Conservation (phyloP, 495 filamentous ascomycete species). For the Penicillium daleae region DNA sequence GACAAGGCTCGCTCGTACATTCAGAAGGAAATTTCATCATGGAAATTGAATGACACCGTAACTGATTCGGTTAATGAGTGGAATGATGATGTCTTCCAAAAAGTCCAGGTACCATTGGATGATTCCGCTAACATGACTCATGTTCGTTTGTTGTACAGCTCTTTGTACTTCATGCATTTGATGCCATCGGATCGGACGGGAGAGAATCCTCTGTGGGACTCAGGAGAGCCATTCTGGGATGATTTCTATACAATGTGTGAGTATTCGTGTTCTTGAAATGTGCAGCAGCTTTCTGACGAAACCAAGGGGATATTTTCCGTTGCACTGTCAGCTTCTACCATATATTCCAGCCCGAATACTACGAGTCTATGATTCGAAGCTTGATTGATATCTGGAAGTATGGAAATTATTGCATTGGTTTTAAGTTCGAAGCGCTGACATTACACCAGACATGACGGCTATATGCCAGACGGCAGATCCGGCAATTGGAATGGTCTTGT, state of each 20-base stretch:
- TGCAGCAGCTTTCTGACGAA: conserved; percentile 20
- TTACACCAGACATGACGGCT: conserved; percentile 49
- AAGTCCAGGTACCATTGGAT: conserved; percentile 58
- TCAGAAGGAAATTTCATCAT: conserved; percentile 61
- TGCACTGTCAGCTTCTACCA: conserved; percentile 60
- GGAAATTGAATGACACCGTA: conserved; percentile 52
- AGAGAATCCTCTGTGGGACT: conserved; percentile 72
- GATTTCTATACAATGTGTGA: conserved; percentile 50
- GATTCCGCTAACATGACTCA: conserved; percentile 59
- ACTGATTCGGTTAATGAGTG: conserved; percentile 57
- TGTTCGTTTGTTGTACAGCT: conserved; percentile 69
- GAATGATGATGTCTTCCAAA: conserved; percentile 63
- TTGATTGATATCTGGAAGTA: conserved; percentile 47
- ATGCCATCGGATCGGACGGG: conserved; percentile 75
- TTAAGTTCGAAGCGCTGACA: neutral
- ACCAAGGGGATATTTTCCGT: conserved; percentile 44
- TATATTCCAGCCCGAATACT: conserved; percentile 65
- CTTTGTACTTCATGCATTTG: conserved; percentile 68
- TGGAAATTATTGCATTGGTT: conserved; percentile 19
- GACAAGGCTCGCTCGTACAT: conserved; percentile 50
- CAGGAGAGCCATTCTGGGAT: conserved; percentile 71
- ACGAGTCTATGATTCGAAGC: conserved; percentile 66
- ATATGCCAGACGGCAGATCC: conserved; percentile 62
- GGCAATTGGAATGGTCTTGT: conserved; percentile 68
- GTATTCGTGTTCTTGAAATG: conserved; percentile 3